Conservation (phyloP, 108 stramenopile species). For the Chaetoceros muelleri region DNA sequence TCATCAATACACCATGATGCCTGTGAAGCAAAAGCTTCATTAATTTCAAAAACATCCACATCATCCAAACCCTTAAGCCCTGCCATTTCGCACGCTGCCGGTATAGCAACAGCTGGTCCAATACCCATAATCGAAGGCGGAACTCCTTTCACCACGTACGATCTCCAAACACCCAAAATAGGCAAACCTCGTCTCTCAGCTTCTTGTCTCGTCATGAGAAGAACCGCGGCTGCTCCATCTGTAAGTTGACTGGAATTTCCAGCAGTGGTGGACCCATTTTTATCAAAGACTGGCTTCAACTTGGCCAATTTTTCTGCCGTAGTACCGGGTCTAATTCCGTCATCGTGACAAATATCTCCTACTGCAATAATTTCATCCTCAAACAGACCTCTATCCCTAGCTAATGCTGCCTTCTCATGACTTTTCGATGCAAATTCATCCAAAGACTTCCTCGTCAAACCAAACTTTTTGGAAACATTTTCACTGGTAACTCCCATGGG, state of each 20-base stretch:
- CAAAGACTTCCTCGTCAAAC: conserved; percentile 51
- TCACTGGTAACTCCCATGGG: conserved; percentile 97
- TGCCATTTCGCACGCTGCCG: conserved; percentile 56
- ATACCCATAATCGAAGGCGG: conserved; percentile 91
- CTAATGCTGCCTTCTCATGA: conserved; percentile 78
- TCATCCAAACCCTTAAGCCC: conserved; percentile 44
- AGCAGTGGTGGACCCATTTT: conserved; percentile 83
- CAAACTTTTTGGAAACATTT: conserved; percentile 76
- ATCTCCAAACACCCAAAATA: conserved; percentile 71
- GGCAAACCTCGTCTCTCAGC: conserved; percentile 55
- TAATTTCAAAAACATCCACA: conserved; percentile 93
- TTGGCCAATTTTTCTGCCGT: conserved; percentile 57
- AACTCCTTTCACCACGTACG: conserved; percentile 79
- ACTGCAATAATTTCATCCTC: conserved; percentile 84
- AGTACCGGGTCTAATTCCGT: conserved; percentile 83
- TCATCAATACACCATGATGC: conserved; percentile 64
- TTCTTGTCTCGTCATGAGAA: conserved; percentile 76
- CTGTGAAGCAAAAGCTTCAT: conserved; percentile 96
- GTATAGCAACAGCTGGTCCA: conserved; percentile 89
- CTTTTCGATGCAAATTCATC: conserved; percentile 82
- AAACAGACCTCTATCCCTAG: conserved; percentile 72
- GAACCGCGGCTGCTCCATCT: conserved; percentile 92
- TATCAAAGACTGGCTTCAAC: conserved; percentile 79
- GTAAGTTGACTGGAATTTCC: conserved; percentile 89
- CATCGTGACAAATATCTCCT: conserved; percentile 64